Conservation (phyloP, 2,329 filamentous ascomycete genomes). For the Calonectria ilicicola region DNA sequence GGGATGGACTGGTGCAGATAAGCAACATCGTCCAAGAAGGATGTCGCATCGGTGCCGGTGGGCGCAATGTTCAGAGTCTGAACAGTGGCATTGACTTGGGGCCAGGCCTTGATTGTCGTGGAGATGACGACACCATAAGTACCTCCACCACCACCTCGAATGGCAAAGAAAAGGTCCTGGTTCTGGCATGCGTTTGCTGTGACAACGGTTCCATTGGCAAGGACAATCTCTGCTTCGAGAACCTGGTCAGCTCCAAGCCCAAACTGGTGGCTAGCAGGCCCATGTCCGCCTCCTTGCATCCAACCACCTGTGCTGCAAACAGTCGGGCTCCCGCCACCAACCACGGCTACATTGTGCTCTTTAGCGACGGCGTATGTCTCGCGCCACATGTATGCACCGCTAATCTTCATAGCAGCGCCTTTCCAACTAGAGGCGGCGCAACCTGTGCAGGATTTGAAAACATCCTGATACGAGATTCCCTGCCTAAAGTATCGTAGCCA, state of each 20-base stretch:
- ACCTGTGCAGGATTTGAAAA: background rate
- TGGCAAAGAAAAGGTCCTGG: constrained; percentile 70
- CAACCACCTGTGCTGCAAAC: constrained; percentile 68
- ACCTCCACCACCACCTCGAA: constrained; percentile 68
- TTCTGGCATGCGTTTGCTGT: constrained; percentile 59
- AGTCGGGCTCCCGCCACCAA: constrained; percentile 57
- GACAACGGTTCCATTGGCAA: constrained; percentile 58
- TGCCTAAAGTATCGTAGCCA: constrained; percentile 7
- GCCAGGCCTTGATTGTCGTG: constrained; percentile 1
- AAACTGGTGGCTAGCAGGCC: constrained; percentile 58
- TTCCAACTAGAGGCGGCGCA: background rate
- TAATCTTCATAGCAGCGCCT: background rate
- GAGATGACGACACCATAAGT: background rate
- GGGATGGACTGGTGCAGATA: background rate
- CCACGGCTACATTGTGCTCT: background rate
- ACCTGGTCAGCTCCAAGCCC: constrained; percentile 69
- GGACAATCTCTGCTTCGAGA: constrained; percentile 65
- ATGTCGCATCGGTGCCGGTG: background rate
- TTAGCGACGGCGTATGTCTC: background rate
- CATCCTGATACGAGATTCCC: background rate
- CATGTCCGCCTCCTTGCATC: constrained; percentile 68
- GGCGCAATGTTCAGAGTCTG: background rate
- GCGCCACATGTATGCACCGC: background rate
- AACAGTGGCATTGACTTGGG: background rate
- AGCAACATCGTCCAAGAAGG: background rate